Conservation (phyloP, 192 early-diverging fungal species). For the Coemansia sp. region DNA sequence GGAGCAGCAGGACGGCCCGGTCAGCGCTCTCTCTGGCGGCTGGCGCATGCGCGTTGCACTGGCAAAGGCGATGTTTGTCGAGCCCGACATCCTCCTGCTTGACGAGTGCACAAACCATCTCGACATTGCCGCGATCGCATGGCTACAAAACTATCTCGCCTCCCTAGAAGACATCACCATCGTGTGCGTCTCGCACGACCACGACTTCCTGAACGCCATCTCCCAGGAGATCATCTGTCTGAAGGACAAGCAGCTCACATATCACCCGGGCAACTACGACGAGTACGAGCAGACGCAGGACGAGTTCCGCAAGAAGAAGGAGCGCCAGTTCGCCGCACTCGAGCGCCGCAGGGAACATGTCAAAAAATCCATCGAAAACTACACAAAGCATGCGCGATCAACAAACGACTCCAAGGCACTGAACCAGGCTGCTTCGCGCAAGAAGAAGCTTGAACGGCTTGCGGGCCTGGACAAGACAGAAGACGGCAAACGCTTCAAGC, state of each 20-base stretch:
- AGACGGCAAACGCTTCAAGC: conserved; percentile 69
- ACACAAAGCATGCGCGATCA: conserved; percentile 66
- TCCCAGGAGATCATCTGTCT: conserved; percentile 75
- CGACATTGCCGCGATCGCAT: conserved; percentile 89
- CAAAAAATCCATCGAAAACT: conserved; percentile 78
- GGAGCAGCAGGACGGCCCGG: conserved; percentile 61
- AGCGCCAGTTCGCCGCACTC: conserved; percentile 60
- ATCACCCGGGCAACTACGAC: conserved; percentile 85
- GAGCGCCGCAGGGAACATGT: conserved; percentile 74
- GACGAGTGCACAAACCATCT: conserved; percentile 92
- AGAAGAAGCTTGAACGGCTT: conserved; percentile 71
- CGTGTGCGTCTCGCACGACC: conserved; percentile 89
- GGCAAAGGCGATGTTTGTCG: conserved; percentile 79
- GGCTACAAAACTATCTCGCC: conserved; percentile 77
- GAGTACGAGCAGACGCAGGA: conserved; percentile 77
- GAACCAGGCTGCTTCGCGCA: conserved; percentile 70
- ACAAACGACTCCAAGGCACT: conserved; percentile 84
- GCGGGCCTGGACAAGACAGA: conserved; percentile 65
- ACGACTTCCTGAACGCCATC: conserved; percentile 79
- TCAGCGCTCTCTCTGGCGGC: conserved; percentile 71
- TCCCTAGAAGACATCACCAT: conserved; percentile 67
- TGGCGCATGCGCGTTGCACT: conserved; percentile 89
- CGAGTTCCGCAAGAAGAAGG: conserved; percentile 68
- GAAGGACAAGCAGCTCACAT: conserved; percentile 68
- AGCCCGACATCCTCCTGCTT: conserved; percentile 79